These are phyloP conservation scores for Saccharomyces hybrid DNA, from an alignment of 1,139 yeast species.

Conservation along the genomic window DNA sequence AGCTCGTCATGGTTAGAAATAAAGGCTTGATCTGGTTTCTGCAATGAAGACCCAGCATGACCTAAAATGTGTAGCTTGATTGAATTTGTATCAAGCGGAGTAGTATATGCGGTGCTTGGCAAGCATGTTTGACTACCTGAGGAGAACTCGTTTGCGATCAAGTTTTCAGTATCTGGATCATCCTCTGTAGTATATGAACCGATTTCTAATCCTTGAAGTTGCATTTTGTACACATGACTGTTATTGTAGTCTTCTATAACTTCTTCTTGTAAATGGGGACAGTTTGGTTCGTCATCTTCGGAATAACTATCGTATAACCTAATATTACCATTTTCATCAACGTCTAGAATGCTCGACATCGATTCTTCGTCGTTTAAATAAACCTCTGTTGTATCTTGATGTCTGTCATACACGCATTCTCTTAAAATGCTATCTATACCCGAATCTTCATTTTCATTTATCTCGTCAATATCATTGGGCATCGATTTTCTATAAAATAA, in stretches of 20 bases:
- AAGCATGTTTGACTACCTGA: not conserved
- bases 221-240: constrained; percentile 15
- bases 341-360: constrained; percentile 13
- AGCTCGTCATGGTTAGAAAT: not conserved
- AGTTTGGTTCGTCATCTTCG: constrained; percentile 4
- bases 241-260: constrained; percentile 20
- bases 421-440: not conserved
- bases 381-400: not conserved
- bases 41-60: not conserved
- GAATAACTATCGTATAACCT: constrained; percentile 6
- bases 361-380: not conserved
- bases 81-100: not conserved
- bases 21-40: not conserved
- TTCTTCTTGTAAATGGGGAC: constrained; percentile 12
- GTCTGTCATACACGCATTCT: not conserved
- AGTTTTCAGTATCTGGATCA: not conserved
- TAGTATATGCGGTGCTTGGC: not conserved
- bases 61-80: not conserved
- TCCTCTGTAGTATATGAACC: not conserved
- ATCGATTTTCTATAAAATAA: constrained; percentile 16
- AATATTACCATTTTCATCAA: constrained; percentile 17
- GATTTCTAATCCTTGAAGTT: not conserved
- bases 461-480: not conserved
- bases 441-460: constrained; percentile 6
- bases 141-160: not conserved